These are phyloP conservation scores for Solanum etuberosum DNA, from an alignment of 257 asterid species.

Conservation along the genomic window DNA sequence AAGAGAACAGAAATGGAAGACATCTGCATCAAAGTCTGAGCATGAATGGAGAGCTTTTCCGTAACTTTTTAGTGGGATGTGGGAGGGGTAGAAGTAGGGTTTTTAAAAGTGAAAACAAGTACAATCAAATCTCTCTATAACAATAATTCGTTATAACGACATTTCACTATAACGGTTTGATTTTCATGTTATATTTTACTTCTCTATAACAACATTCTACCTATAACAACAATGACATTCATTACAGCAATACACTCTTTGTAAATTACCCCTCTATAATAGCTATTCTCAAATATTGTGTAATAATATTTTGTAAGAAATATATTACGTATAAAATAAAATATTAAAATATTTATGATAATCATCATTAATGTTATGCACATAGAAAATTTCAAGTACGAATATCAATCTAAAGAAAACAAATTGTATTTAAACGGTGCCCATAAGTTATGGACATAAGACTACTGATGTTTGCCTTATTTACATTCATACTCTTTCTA, in stretches of 20 bases:
- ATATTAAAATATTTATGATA: not conserved
- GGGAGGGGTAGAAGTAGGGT: not conserved
- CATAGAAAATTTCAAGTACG: not conserved
- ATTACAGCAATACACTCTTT: not conserved
- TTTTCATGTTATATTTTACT: not conserved
- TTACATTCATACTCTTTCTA: not conserved
- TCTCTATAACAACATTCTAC: not conserved
- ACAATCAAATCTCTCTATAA: not conserved
- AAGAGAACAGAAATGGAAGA: not conserved
- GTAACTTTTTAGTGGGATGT: not conserved
- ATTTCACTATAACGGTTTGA: not conserved
- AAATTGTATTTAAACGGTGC: not conserved
- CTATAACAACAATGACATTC: not conserved
- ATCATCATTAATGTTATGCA: not conserved
- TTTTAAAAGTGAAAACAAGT: not conserved
- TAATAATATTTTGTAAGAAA: not conserved
- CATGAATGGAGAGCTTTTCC: not conserved
- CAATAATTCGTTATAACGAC: not conserved
- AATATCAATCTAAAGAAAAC: not conserved
- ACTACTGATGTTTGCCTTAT: not conserved
- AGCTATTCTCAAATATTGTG: not conserved
- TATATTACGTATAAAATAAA: not conserved
- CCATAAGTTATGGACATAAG: not conserved
- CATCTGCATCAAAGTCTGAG: not conserved
- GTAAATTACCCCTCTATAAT: not conserved